Evolutionary conservation across 108 stramenopile species (phyloP).

Genomic region (Nitzschia inconspicua): DNA sequence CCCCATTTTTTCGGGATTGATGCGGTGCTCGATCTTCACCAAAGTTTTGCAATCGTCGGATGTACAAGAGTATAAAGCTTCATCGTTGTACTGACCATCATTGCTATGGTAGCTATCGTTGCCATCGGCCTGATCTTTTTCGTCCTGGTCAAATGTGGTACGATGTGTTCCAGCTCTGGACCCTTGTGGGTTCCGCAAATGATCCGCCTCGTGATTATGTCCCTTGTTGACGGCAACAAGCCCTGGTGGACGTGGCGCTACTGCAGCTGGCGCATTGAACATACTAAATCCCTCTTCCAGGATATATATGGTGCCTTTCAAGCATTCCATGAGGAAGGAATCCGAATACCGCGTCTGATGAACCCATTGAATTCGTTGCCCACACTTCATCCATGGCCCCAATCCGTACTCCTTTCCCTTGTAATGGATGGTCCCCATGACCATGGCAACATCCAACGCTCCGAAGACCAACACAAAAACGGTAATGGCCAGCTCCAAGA

Average conservation of each 20-base stretch:
- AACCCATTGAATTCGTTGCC: conserved; percentile 5
- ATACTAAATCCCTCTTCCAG: conserved; percentile 23
- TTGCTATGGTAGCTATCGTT: no score
- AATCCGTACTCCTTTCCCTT: conserved; percentile 12
- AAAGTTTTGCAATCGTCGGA: neutral
- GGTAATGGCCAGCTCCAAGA: conserved; percentile 12
- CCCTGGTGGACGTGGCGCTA: no score
- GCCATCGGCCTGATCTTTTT: neutral
- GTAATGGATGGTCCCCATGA: neutral
- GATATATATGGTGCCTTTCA: neutral
- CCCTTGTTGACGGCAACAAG: no score
- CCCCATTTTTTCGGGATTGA: conserved; percentile 9
- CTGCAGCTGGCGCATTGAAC: conserved; percentile 18
- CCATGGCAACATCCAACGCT: conserved; percentile 10
- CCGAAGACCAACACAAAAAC: conserved; percentile 14
- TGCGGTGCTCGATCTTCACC: conserved; percentile 16
- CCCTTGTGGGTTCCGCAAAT: no score
- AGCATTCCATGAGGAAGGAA: neutral
- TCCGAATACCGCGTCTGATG: neutral
- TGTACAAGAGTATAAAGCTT: no score
- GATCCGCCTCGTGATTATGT: no score
- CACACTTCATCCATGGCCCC: conserved; percentile 22
- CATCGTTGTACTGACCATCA: no score
- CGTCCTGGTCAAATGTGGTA: neutral
- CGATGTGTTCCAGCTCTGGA: neutral